Evolutionary conservation across 345 rosid species (phyloP), one percentile per base, ranked within the genome.

Genomic region (Camelina hispida): DNA sequence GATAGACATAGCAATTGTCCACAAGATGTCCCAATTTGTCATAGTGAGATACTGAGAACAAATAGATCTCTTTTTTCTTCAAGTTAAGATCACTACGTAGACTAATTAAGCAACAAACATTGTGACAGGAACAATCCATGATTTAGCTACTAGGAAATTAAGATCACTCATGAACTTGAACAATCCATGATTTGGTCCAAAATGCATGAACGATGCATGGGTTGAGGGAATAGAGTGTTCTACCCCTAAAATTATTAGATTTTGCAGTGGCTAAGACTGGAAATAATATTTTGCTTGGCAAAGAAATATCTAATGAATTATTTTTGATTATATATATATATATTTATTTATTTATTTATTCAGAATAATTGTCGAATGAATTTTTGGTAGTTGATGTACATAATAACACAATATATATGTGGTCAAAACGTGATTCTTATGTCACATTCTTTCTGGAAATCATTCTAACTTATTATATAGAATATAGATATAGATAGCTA

Each of bases 381-480:
- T 44, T 40, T 12, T 12, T 35, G 46, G 15, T 66, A 34, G 3
- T 16, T n/a, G 18, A n/a, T n/a, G 2, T 17, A 17, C 16, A 0
- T 18, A 38, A 61, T 37, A 38, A 38, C 43, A 5, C 48, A 38
- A 12, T 38, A 62, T 42, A 12, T 38, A 62, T 42, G 50, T 22
- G 67, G 37, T 42, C 15, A 23, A 62, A 62, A 25, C 37, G 35
- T 62, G 52, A 62, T 23, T 62, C 67, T 62, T 43, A 62, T 62
- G 52, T 62, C 66, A 42, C 35, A 42, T 62, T 40, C 18, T 13
- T 62, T 42, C 22, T 2, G 17, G 40, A 38, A 38, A 38, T 6
- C 30, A 38, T 12, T 61, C 3, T 20, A 38, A 6, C 30, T 2
- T 38, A 38, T 56, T 25, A 25, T 23, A 22, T 23, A 52, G 34